These are phyloP conservation scores for Xylaria sp. DNA, from an alignment of 2,329 filamentous ascomycete genomes.

Conservation along the genomic window DNA sequence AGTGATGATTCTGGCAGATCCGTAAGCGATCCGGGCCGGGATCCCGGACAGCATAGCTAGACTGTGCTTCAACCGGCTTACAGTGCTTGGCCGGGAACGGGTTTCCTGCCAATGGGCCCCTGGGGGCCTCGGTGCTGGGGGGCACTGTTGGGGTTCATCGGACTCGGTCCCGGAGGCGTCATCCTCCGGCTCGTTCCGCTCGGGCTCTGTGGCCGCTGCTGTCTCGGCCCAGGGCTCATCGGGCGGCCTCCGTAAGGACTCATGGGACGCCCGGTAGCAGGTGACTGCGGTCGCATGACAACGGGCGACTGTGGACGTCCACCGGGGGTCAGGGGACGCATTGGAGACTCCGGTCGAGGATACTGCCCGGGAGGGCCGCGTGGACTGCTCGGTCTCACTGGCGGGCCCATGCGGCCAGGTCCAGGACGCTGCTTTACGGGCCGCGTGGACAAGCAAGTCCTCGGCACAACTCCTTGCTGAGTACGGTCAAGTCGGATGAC, in stretches of 20 bases:
- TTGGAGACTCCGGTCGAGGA: slow-evolving; percentile 41
- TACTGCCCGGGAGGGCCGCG: slow-evolving; percentile 36
- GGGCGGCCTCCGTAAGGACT: slow-evolving; percentile 27
- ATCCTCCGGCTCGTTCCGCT: slow-evolving; percentile 45
- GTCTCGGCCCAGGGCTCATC: slow-evolving; percentile 41
- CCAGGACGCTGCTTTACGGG: slow-evolving; percentile 82
- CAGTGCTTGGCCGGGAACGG: slow-evolving; percentile 59
- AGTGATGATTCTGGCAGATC: neutral
- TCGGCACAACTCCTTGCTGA: slow-evolving; percentile 88
- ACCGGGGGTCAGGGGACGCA: slow-evolving; percentile 33
- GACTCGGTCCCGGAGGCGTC: slow-evolving; percentile 49
- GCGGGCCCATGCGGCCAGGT: slow-evolving; percentile 53
- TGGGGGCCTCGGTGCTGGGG: slow-evolving; percentile 36
- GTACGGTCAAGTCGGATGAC: slow-evolving; percentile 90
- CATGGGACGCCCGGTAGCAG: slow-evolving; percentile 32
- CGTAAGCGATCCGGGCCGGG: neutral
- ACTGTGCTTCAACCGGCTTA: slow-evolving; percentile 29
- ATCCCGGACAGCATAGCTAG: neutral
- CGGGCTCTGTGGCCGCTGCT: slow-evolving; percentile 51
- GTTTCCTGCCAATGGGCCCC: slow-evolving; percentile 55
- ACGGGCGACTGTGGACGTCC: slow-evolving; percentile 28
- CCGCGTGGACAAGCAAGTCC: slow-evolving; percentile 89
- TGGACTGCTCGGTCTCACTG: slow-evolving; percentile 49
- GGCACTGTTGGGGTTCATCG: slow-evolving; percentile 47
- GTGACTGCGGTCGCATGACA: slow-evolving; percentile 29